Base-by-base conservation (phyloP, 257 asterid genomes). In the Solanum paucissectum region DNA sequence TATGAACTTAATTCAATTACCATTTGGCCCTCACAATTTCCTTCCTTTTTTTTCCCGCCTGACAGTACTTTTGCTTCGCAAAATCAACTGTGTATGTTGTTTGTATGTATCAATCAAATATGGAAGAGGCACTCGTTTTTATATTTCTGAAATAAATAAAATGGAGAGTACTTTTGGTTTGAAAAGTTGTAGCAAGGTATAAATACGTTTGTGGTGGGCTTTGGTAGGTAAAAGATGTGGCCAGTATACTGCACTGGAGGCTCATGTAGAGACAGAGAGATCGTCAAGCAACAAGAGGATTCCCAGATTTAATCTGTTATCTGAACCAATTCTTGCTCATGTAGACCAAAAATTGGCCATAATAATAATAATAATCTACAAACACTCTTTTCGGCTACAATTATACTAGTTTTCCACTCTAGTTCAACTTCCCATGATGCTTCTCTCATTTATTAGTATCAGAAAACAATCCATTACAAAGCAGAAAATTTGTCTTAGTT, bases 241-340 rank as follows among this genome's bases (percentile, higher is more conserved):
- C 94, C 86, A 92, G 92, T 69, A 92, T 94, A 89, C 93, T 94
- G 93, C 94, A 93, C 90, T 94, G 95, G 96, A 94, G 89, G 95
- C 95, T 94, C 92, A 40, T 87, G 91, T 93, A 94, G 91, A 90
- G 88, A 87, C 89, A 79, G 36, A 73, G 91, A 88, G 79, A 85
- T 44, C 90, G 91, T 71, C 88, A 90, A 85, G 91, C 93, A 85
- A 88, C 89, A 86, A 88, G 68, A 46, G 29, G 68, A 36, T 29
- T 81, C 85, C 66, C 69, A 16, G 62, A 81, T 81, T 81, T 81
- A 81, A 46, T 29, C 42, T 81, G 42, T 81, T 46, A 81, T 44
- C 14, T 42, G 25, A 79, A 7, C 84, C 66, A 79, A 79, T 81
- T 79, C 14, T 9, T 81, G 20, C 42, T 81, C 85, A 46, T 81